Conservation (phyloP, 2,329 filamentous ascomycete genomes). For the Colletotrichum navitas region DNA sequence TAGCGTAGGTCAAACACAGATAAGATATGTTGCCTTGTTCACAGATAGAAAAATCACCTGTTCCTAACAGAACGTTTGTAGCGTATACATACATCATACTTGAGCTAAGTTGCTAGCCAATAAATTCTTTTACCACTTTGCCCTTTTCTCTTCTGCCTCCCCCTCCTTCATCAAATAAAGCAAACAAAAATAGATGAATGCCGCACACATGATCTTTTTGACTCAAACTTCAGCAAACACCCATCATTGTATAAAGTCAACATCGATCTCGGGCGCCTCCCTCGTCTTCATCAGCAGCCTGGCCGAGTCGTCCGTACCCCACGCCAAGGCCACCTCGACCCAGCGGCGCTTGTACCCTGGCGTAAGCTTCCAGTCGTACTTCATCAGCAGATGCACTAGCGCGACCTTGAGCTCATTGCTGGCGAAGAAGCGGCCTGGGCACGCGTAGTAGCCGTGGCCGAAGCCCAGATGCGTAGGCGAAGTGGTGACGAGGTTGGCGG, state of each 20-base stretch:
- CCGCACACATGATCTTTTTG: no score
- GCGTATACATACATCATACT: no score
- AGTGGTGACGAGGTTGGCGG: constrained; percentile 58
- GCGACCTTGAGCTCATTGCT: constrained; percentile 57
- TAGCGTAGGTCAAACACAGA: no score
- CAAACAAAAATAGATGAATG: no score
- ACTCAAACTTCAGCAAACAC: background rate
- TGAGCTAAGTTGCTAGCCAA: no score
- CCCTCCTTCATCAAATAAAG: no score
- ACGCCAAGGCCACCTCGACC: constrained; percentile 5
- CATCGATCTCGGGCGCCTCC: constrained; percentile 31
- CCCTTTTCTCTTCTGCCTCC: no score
- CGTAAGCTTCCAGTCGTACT: constrained; percentile 30
- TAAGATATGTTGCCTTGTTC: no score
- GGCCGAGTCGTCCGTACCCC: constrained; percentile 18
- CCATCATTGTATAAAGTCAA: constrained; percentile 17
- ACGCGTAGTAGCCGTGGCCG: constrained; percentile 55
- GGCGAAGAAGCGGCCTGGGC: constrained; percentile 60
- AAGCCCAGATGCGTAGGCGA: constrained; percentile 53
- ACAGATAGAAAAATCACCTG: no score
- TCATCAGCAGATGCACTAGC: constrained; percentile 34
- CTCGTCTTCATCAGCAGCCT: constrained; percentile 28
- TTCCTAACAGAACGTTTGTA: no score
- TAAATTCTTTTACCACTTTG: no score
- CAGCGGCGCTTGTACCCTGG: constrained; percentile 23